Base-by-base conservation (phyloP, 495 filamentous ascomycete genomes). In the Talaromyces trachyspermus region DNA sequence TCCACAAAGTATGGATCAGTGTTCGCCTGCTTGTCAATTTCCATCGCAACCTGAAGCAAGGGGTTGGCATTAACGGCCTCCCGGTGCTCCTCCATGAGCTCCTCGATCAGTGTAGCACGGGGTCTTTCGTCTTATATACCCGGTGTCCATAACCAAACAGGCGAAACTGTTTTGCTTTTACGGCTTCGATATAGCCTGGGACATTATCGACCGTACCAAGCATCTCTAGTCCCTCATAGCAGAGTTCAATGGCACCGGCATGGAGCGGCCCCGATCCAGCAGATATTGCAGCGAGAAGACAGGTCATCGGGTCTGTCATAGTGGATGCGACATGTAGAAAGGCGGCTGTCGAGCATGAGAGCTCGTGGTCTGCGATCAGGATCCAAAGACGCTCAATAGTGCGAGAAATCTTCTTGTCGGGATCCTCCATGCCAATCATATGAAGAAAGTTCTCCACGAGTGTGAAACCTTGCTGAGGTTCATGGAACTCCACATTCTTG, bases 121-220 rank as follows among this genome's bases (percentile, higher is more conserved):
- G 77, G 46, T 81, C 78, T 2, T 68, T 62, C 1, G 67, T 70
- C 43, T 72, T 71, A 51, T 80, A 81, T 1, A 75, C 65, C 7
- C 78, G 72, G 57, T 81, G 77, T 5, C 79, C 79, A 48, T 77
- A 79, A 14, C 78, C 79, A 46, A 77, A 79, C 2, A 81, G 55
- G 35, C 76, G 77, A 20, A 64, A 59, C 40, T 71, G 66, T 24
- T 72, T 70, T 11, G 59, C 35, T 56, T 78, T 80, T 24, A 81
- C 75, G 8, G 65, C 58, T 12, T 65, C 66, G 12, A 83, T 63
- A 40, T 75, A 71, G 0, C 51, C 49, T 0, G 71, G 74, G 2
- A 79, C 70, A 20, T 69, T 67, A 2, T 69, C 66, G 8, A 66
- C 54, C 2, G 52, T 62, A 12, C 69, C 70, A 17, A 81, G 71